These are phyloP conservation scores for Aspergillus conjunctus DNA, from an alignment of 495 filamentous ascomycete genomes.

Conservation along the genomic window DNA sequence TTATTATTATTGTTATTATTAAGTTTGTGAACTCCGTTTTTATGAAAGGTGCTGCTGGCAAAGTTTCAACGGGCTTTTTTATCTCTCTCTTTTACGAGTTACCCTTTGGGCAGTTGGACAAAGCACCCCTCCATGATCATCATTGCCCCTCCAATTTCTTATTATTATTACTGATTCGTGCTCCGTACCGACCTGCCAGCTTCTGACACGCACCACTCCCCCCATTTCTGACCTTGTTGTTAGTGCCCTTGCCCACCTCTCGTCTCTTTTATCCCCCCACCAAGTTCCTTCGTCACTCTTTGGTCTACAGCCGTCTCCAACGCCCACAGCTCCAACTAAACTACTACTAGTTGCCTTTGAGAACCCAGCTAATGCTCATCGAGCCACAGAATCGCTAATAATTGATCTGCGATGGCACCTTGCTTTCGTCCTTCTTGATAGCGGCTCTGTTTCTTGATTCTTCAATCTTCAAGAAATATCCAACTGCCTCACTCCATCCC, in stretches of 20 bases:
- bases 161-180: no score
- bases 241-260: background rate
- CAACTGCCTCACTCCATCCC: background rate
- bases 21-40: no score
- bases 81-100: background rate
- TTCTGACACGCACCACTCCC: background rate
- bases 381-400: slow-evolving; percentile 1
- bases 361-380: slow-evolving; percentile 5
- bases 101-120: background rate
- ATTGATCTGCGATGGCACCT: slow-evolving; percentile 16
- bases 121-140: background rate
- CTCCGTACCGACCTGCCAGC: background rate
- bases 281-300: background rate
- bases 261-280: background rate
- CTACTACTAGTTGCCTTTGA: slow-evolving; percentile 6
- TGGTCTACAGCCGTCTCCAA: background rate
- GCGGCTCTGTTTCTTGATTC: slow-evolving; percentile 17
- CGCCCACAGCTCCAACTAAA: slow-evolving; percentile 1
- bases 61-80: no score
- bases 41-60: no score
- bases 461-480: slow-evolving; percentile 11
- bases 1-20: background rate
- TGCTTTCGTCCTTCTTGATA: slow-evolving; percentile 13
- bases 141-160: background rate
- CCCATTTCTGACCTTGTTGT: background rate